Evolutionary conservation across 441 rosid species (phyloP).

Genomic region (Arabidopsis hybrid): DNA sequence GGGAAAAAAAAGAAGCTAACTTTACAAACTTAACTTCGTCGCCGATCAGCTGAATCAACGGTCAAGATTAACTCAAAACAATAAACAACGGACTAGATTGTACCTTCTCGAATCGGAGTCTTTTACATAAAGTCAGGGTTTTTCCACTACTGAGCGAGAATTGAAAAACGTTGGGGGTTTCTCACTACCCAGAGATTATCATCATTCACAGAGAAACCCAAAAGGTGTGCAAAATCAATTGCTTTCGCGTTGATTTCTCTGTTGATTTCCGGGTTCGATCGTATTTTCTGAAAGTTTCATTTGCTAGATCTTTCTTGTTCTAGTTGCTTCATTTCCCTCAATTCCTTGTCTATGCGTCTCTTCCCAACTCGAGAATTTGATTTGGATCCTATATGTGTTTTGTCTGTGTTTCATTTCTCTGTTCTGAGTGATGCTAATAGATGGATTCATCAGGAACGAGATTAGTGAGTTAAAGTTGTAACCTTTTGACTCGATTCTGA

Average conservation of each 20-base stretch:
- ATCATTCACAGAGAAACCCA: conserved; percentile 18
- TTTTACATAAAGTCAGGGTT: conserved; percentile 22
- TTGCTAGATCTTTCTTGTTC: conserved; percentile 17
- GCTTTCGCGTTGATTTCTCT: conserved; percentile 14
- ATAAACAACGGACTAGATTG: conserved; percentile 32
- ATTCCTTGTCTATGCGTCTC: conserved; percentile 4
- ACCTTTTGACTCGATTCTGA: conserved; percentile 30
- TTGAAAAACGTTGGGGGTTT: conserved; percentile 27
- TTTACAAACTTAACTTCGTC: conserved; percentile 4
- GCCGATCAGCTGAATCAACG: conserved; percentile 35
- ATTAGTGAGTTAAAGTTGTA: conserved; percentile 20
- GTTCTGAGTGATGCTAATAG: conserved; percentile 4
- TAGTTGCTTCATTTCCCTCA: conserved; percentile 9
- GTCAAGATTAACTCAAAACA: not conserved
- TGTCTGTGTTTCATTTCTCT: conserved; percentile 14
- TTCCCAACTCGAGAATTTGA: not conserved
- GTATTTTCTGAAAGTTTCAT: conserved; percentile 5
- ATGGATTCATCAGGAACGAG: conserved; percentile 22
- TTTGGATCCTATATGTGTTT: conserved; percentile 16
- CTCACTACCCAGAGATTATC: conserved; percentile 25
- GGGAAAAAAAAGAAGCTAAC: not conserved
- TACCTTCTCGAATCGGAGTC: conserved; percentile 15
- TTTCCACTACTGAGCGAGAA: not conserved
- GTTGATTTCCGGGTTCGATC: not conserved
- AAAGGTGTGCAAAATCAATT: conserved; percentile 19